Percentiles rank a stretch among this genome's conserved stretches.
Conservation (phyloP, 805 yeast genomes). For the Ogataea polymorpha region DNA sequence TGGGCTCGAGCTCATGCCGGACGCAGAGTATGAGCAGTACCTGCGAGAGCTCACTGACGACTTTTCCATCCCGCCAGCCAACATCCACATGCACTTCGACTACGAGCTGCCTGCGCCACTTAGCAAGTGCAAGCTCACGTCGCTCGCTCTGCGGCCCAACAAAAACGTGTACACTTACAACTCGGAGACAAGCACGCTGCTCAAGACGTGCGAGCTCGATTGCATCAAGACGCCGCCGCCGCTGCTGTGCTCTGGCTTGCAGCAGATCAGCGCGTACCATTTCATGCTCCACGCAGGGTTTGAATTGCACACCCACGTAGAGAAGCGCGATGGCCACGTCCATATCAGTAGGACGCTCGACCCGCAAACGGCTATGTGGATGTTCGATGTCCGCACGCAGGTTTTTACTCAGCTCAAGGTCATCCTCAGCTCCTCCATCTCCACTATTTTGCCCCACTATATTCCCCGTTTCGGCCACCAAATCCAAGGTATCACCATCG, state of each 20-base stretch:
- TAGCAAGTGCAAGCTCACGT: constrained; percentile 37
- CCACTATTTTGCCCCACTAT: constrained; percentile 25
- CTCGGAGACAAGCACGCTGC: constrained; percentile 38
- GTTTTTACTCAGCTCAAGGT: constrained; percentile 46
- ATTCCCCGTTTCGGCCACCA: constrained; percentile 35
- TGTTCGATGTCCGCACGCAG: constrained; percentile 51
- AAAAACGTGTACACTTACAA: constrained; percentile 36
- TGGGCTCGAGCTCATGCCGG: constrained; percentile 35
- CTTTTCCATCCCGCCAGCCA: constrained; percentile 32
- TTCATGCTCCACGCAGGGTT: constrained; percentile 72
- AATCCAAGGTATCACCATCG: constrained; percentile 24
- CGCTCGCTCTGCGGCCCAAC: constrained; percentile 42
- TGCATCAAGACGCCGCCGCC: constrained; percentile 42
- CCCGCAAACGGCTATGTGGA: constrained; percentile 49
- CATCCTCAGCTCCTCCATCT: constrained; percentile 30
- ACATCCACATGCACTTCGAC: constrained; percentile 29
- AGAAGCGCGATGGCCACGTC: constrained; percentile 37
- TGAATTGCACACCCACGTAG: constrained; percentile 38
- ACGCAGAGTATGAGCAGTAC: constrained; percentile 24
- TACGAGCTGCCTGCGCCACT: constrained; percentile 47
- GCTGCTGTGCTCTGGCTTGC: constrained; percentile 45
- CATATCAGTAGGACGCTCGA: constrained; percentile 30
- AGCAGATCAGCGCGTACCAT: constrained; percentile 52
- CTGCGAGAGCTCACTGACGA: constrained; percentile 30
- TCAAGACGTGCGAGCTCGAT: constrained; percentile 20